A percentile compares a stretch with the other conserved stretches of the same genome.
These are phyloP conservation scores for Xylaria polymorpha DNA, from an alignment of 2,329 filamentous ascomycete genomes.

Conservation along the genomic window DNA sequence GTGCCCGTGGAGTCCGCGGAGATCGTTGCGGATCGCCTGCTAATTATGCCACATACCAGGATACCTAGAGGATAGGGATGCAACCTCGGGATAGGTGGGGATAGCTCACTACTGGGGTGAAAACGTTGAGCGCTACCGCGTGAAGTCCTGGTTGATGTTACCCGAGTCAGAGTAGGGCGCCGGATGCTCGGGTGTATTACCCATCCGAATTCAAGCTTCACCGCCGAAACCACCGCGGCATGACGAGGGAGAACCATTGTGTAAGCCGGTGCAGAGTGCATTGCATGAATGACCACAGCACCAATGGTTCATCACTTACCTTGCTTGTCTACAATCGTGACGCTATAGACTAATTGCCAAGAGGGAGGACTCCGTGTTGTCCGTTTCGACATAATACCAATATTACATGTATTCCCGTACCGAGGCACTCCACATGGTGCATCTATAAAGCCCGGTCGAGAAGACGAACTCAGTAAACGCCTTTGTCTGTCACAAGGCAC, in stretches of 20 bases:
- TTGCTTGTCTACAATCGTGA: background rate
- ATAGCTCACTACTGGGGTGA: background rate
- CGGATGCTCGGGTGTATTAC: background rate
- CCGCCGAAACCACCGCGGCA: background rate
- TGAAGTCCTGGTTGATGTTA: no score
- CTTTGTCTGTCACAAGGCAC: background rate
- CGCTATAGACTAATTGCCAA: background rate
- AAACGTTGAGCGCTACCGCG: no score
- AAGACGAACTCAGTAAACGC: background rate
- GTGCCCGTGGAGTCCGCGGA: slow-evolving; percentile 5
- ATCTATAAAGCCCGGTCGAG: slow-evolving; percentile 3
- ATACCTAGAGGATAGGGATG: no score
- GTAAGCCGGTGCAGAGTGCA: background rate
- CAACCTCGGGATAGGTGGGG: background rate
- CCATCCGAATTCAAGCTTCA: background rate
- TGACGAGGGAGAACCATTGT: background rate
- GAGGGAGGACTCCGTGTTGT: background rate
- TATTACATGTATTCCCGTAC: background rate
- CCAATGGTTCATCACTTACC: background rate
- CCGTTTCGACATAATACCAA: background rate
- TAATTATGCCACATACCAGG: slow-evolving; percentile 2
- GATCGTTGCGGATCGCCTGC: background rate
- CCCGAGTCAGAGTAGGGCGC: background rate
- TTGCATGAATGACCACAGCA: background rate
- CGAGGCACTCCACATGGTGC: background rate